These are phyloP conservation scores for Pascua guehoae DNA, from an alignment of 1,284 basidiomycete genomes.

Conservation along the genomic window DNA sequence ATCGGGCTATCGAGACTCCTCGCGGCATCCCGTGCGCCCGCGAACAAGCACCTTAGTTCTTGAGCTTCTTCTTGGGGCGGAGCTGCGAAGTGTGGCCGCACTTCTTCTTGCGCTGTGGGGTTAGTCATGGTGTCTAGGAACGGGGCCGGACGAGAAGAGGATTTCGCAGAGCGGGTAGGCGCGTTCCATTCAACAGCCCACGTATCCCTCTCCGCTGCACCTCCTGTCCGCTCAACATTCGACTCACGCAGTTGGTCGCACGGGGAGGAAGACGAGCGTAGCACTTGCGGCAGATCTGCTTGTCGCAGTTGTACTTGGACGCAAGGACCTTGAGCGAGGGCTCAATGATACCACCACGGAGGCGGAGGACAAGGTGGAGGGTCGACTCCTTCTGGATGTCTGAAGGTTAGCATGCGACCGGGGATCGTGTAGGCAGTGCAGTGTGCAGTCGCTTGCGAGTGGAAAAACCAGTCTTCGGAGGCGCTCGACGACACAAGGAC, in stretches of 20 bases:
- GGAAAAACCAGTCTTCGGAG: no score
- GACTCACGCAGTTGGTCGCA: slow-evolving; percentile 97
- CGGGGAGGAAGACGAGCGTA: slow-evolving; percentile 98
- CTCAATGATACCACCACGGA: slow-evolving; percentile 98
- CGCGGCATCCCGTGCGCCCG: slow-evolving; percentile 13
- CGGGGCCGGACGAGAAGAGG: no score
- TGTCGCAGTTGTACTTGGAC: slow-evolving; percentile 94
- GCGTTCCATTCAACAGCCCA: no score
- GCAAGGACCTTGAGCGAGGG: slow-evolving; percentile 96
- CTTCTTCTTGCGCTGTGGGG: slow-evolving; percentile 48
- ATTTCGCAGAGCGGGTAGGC: not conserved
- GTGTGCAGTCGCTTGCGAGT: no score
- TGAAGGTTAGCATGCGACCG: slow-evolving; percentile 9
- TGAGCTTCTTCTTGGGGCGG: slow-evolving; percentile 85
- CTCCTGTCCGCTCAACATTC: not conserved
- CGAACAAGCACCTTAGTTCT: slow-evolving; percentile 56
- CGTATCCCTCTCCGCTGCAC: no score
- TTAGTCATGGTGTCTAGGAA: not conserved
- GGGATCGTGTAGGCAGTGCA: no score
- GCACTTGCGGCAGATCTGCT: slow-evolving; percentile 99
- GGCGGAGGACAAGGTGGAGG: slow-evolving; percentile 94
- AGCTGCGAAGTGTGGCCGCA: slow-evolving; percentile 94
- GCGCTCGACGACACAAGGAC: no score
- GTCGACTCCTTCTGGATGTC: slow-evolving; percentile 99
- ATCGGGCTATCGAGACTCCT: slow-evolving; percentile 26